Conservation (phyloP, 2,329 filamentous ascomycete species). For the Penicillium italicum region DNA sequence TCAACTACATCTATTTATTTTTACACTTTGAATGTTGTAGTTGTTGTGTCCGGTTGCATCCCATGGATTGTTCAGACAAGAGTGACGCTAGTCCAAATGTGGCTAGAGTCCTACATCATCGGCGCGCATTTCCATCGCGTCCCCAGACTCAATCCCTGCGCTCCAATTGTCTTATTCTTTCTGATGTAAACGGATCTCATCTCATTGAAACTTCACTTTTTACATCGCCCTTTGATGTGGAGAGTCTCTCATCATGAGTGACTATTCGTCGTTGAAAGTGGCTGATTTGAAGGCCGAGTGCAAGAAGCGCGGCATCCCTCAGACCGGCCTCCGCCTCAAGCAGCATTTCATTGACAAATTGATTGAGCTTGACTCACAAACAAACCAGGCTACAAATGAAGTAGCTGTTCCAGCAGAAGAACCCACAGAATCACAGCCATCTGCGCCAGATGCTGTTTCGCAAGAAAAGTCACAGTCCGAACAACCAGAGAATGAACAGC, state of each 20-base stretch:
- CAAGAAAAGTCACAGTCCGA: slow-evolving; percentile 18
- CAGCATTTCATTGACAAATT: slow-evolving; percentile 62
- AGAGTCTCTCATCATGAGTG: slow-evolving; percentile 42
- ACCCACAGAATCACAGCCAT: slow-evolving; percentile 2
- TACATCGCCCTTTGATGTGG: slow-evolving; percentile 6
- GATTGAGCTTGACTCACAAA: slow-evolving; percentile 40
- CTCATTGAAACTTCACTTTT: not conserved
- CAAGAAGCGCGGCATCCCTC: slow-evolving; percentile 65
- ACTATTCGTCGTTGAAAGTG: slow-evolving; percentile 64
- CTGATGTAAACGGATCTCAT: not conserved
- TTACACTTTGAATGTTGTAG: not conserved
- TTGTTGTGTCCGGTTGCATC: not conserved
- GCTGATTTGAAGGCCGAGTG: slow-evolving; percentile 71
- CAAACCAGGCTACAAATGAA: slow-evolving; percentile 28
- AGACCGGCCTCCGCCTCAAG: slow-evolving; percentile 67
- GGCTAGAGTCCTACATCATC: slow-evolving; percentile 22
- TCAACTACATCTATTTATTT: too few relatives aligned
- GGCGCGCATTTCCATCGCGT: slow-evolving; percentile 22
- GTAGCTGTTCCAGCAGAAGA: slow-evolving; percentile 17
- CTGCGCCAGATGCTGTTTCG: slow-evolving; percentile 7
- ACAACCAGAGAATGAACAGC: slow-evolving; percentile 8
- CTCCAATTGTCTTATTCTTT: slow-evolving; percentile 1
- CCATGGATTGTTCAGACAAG: not conserved
- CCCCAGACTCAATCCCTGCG: slow-evolving; percentile 18
- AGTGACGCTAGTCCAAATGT: slow-evolving; percentile 12